A percentile compares a stretch with the other conserved stretches of the same genome.
Conservation (phyloP, 23 red algal genomes). For the Chondrus crispus region DNA sequence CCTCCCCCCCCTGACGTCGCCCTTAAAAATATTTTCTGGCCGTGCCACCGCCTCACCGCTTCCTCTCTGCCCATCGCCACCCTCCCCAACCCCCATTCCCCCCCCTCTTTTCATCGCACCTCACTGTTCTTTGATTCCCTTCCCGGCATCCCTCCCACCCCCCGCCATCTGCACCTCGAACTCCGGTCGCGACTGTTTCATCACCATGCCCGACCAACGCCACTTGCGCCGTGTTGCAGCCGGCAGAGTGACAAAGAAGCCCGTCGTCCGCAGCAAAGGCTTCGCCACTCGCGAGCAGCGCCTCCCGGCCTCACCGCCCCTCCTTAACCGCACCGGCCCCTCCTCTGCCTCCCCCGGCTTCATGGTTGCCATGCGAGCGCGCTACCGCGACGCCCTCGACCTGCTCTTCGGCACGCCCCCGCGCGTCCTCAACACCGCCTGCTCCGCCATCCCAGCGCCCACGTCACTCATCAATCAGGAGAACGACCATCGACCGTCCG, state of each 20-base stretch:
- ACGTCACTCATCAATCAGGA: background rate
- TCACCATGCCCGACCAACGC: background rate
- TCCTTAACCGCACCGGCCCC: background rate
- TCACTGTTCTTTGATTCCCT: too few relatives aligned
- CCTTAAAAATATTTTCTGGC: too few relatives aligned
- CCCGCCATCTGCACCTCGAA: too few relatives aligned
- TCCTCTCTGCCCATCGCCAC: background rate
- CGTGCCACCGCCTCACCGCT: too few relatives aligned
- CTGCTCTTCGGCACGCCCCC: conserved; percentile 52
- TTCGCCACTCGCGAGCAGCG: conserved; percentile 47
- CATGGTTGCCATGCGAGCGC: conserved; percentile 32
- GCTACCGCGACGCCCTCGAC: conserved; percentile 62
- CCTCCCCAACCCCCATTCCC: background rate
- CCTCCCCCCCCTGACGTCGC: too few relatives aligned
- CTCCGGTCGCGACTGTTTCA: too few relatives aligned
- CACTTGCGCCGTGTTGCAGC: background rate
- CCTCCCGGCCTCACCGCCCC: conserved; percentile 50
- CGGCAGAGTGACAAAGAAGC: background rate
- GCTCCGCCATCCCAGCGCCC: background rate
- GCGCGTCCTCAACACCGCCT: conserved; percentile 52
- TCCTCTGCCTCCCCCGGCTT: background rate
- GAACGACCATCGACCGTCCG: too few relatives aligned
- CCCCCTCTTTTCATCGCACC: background rate
- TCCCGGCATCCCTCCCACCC: background rate
- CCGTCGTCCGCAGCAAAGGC: background rate